These are phyloP conservation scores for Asterella californica DNA, from an alignment of 225 moss, liverwort and hornwort species.

Conservation along the genomic window DNA sequence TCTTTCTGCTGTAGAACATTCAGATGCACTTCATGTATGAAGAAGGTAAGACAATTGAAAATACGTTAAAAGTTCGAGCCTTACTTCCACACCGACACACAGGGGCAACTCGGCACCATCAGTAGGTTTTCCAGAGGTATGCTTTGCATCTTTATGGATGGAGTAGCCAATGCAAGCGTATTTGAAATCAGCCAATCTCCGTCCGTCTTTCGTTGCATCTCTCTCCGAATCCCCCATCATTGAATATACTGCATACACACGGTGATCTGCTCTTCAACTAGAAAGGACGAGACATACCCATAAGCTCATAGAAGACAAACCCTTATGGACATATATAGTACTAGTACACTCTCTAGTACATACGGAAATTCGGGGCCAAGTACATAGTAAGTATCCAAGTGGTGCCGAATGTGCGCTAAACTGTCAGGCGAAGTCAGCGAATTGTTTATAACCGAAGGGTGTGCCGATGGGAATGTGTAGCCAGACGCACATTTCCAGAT, in stretches of 20 bases:
- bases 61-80: not conserved
- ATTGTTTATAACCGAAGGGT: too few relatives aligned
- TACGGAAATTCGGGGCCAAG: too few relatives aligned
- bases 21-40: not conserved
- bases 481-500: too few relatives aligned
- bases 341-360: too few relatives aligned
- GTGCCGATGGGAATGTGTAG: too few relatives aligned
- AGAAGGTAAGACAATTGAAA: not conserved
- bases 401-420: too few relatives aligned
- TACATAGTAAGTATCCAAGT: too few relatives aligned
- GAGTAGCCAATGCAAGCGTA: slow-evolving; percentile 52
- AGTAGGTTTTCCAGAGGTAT: slow-evolving; percentile 25
- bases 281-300: not conserved
- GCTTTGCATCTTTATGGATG: slow-evolving; percentile 36
- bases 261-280: not conserved
- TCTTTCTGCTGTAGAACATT: too few relatives aligned
- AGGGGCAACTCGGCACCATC: slow-evolving; percentile 44
- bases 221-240: slow-evolving; percentile 38
- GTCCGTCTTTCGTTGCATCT: slow-evolving; percentile 37
- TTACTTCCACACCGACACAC: slow-evolving; percentile 49
- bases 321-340: not conserved
- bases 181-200: slow-evolving; percentile 44
- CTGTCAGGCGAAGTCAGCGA: too few relatives aligned
- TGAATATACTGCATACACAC: slow-evolving; percentile 34
- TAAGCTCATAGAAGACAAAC: not conserved